Conservation (phyloP, 2,329 filamentous ascomycete species). For the Beauveria sp. region DNA sequence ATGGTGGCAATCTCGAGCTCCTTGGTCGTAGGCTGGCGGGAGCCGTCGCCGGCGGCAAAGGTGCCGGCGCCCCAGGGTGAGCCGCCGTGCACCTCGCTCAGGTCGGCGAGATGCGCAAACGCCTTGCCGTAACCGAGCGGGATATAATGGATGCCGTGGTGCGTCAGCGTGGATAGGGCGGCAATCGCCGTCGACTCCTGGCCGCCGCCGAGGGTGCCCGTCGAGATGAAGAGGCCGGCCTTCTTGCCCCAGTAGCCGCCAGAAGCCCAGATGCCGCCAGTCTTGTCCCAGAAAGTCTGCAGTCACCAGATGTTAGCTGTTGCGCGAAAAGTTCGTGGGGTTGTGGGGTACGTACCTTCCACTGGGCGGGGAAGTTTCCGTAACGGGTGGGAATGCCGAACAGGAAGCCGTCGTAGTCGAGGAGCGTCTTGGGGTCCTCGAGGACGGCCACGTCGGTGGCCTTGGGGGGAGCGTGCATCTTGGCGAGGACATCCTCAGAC, state of each 20-base stretch:
- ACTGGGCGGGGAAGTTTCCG: constrained; percentile 95
- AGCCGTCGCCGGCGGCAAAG: constrained; percentile 72
- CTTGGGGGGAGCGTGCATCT: constrained; percentile 88
- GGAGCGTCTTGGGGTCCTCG: constrained; percentile 50
- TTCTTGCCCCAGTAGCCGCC: constrained; percentile 82
- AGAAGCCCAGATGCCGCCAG: constrained; percentile 72
- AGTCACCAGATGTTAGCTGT: background rate
- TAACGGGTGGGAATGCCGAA: constrained; percentile 93
- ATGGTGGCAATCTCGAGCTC: constrained; percentile 74
- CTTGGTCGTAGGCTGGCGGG: constrained; percentile 65
- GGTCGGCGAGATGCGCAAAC: constrained; percentile 62
- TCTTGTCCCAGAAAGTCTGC: constrained; percentile 81
- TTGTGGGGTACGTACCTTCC: constrained; percentile 51
- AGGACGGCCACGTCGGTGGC: constrained; percentile 57
- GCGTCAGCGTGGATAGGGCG: constrained; percentile 75
- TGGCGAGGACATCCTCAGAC: constrained; percentile 67
- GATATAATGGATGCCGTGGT: constrained; percentile 96
- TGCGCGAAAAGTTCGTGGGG: background rate
- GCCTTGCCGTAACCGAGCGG: constrained; percentile 83
- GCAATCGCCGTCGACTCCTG: constrained; percentile 84
- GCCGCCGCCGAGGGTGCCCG: constrained; percentile 76
- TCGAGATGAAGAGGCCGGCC: constrained; percentile 84
- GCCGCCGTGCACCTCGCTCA: constrained; percentile 78
- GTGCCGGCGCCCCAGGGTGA: constrained; percentile 91
- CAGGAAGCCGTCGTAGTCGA: constrained; percentile 79